These are phyloP conservation scores for Jackrogersella multiformis DNA, from an alignment of 495 filamentous ascomycete genomes.

Conservation along the genomic window DNA sequence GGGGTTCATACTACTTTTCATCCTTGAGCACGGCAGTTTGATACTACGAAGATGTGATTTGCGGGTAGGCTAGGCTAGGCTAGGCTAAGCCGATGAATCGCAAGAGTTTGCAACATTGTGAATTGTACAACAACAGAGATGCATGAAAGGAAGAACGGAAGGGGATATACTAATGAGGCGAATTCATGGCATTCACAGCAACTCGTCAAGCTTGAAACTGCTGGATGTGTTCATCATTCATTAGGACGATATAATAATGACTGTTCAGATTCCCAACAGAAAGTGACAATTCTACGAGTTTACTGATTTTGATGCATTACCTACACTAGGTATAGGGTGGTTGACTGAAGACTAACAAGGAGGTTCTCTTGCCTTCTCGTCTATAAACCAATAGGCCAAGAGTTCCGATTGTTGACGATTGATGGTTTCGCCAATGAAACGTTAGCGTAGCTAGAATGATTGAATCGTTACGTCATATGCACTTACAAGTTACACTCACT, in stretches of 20 bases:
- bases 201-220: conserved; percentile 2
- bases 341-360: background rate
- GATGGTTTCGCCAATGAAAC: conserved; percentile 22
- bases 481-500: no score
- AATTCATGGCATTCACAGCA: conserved; percentile 15
- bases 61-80: conserved; percentile 12
- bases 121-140: conserved; percentile 31
- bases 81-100: background rate
- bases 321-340: no score
- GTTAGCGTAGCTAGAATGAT: conserved; percentile 28
- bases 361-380: background rate
- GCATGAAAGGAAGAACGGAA: conserved; percentile 6
- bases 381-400: conserved; percentile 13
- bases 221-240: conserved; percentile 24
- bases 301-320: no score
- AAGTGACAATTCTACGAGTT: background rate
- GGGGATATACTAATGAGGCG: conserved; percentile 21
- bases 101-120: conserved; percentile 17
- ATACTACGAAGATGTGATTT: conserved; percentile 4
- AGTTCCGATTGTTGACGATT: conserved; percentile 7
- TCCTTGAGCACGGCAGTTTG: conserved; percentile 44
- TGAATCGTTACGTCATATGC: conserved; percentile 38
- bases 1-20: background rate
- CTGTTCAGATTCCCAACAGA: conserved; percentile 10
- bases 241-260: conserved; percentile 20